A percentile compares a stretch with the other conserved stretches of the same genome.
phyloP scores from a whole-genome alignment of 345 rosid genomes.

The Eucalyptus cloeziana region DNA sequence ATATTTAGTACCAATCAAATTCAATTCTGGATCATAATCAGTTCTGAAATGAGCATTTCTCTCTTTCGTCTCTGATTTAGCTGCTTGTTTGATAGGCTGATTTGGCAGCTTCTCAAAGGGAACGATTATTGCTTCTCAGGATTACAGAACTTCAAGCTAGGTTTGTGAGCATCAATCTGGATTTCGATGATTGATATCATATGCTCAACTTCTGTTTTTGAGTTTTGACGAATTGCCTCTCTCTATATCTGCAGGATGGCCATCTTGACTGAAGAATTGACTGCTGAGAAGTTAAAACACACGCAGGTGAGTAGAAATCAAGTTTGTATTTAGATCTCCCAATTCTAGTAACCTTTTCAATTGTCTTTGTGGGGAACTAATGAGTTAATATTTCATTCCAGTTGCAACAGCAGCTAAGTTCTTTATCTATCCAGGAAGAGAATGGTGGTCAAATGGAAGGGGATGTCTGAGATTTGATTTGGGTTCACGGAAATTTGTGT shows the following conservation, averaged over 20 bases:
- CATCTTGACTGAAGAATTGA: constrained; percentile 62
- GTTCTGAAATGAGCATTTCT: neutral
- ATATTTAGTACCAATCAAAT: neutral
- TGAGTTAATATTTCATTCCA: neutral
- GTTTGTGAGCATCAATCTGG: constrained; percentile 18
- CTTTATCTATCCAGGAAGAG: neutral
- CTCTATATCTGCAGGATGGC: constrained; percentile 43
- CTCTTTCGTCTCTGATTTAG: neutral
- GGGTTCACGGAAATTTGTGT: neutral
- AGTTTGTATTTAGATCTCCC: neutral
- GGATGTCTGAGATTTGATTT: neutral
- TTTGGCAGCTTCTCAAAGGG: constrained; percentile 50
- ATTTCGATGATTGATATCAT: neutral
- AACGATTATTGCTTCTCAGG: constrained; percentile 43
- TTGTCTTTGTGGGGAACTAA: neutral
- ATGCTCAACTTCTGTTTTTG: neutral
- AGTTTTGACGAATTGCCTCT: neutral
- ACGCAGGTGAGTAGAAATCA: constrained; percentile 29
- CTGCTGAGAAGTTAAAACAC: constrained; percentile 55
- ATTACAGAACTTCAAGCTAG: constrained; percentile 72
- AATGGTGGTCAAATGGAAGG: constrained; percentile 30
- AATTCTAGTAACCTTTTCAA: neutral
- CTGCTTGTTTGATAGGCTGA: constrained; percentile 42
- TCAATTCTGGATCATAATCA: neutral
- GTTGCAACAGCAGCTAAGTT: constrained; percentile 7